Conservation (phyloP, 176 grass and related monocot species). For the Secale cereale region DNA sequence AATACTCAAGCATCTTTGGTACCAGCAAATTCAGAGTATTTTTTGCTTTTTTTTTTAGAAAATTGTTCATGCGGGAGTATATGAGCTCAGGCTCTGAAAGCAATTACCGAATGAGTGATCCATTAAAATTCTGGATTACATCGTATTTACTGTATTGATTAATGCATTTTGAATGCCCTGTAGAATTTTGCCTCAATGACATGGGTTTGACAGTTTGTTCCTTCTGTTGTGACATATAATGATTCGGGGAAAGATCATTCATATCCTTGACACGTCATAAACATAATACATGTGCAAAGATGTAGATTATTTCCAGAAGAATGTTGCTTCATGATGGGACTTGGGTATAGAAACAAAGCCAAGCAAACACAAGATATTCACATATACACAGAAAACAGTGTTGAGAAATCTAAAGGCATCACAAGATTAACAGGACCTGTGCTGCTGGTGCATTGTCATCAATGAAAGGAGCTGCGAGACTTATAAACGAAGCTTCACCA, state of each 20-base stretch:
- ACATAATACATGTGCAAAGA: background rate
- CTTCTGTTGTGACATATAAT: background rate
- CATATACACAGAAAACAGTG: background rate
- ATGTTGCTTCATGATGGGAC: background rate
- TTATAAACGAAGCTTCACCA: constrained; percentile 99
- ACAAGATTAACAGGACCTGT: constrained; percentile 54
- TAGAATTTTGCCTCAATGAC: background rate
- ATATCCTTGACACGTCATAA: no score
- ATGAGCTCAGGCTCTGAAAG: background rate
- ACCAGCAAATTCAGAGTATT: no score
- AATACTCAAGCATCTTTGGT: no score
- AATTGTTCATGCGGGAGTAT: background rate
- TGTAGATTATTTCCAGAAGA: constrained; percentile 2
- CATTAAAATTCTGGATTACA: background rate
- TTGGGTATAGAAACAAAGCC: constrained; percentile 1
- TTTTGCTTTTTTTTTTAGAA: background rate
- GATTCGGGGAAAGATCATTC: background rate
- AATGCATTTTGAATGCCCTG: background rate
- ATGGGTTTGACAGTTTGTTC: background rate
- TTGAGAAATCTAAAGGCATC: constrained; percentile 14
- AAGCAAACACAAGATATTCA: constrained; percentile 1
- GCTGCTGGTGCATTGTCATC: constrained; percentile 90
- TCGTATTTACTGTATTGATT: background rate
- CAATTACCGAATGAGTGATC: background rate
- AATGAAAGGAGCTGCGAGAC: constrained; percentile 96